These are phyloP conservation scores for Rhinocladiella similis DNA, from an alignment of 2,329 filamentous ascomycete species.

Conservation along the genomic window DNA sequence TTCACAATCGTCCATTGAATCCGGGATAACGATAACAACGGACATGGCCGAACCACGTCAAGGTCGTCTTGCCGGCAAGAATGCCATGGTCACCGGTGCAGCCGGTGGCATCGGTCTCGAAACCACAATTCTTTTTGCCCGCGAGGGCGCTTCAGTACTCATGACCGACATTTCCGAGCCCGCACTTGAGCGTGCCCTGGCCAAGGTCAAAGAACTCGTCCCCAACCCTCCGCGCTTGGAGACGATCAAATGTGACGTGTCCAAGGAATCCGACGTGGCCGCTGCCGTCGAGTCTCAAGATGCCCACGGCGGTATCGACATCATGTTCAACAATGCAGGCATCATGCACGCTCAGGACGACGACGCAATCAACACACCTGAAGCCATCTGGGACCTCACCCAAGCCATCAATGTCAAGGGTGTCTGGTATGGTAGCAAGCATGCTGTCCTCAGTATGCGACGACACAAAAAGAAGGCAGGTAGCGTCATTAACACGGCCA, in stretches of 20 bases:
- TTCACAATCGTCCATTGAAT: background rate
- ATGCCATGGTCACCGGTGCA: conserved; percentile 47
- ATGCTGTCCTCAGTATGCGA: conserved; percentile 79
- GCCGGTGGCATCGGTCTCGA: conserved; percentile 86
- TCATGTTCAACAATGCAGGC: conserved; percentile 97
- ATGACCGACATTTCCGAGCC: conserved; percentile 81
- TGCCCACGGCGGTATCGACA: conserved; percentile 80
- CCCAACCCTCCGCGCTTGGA: conserved; percentile 53
- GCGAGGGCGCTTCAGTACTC: conserved; percentile 81
- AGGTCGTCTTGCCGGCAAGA: conserved; percentile 63
- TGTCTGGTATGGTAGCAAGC: conserved; percentile 95
- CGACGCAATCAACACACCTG: conserved; percentile 78
- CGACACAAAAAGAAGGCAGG: conserved; percentile 75
- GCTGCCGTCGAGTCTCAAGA: conserved; percentile 74
- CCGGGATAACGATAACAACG: background rate
- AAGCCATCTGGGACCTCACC: conserved; percentile 91
- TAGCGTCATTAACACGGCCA: conserved; percentile 41
- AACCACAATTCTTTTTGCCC: conserved; percentile 83
- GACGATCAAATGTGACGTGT: conserved; percentile 72
- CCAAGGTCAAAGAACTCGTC: conserved; percentile 72
- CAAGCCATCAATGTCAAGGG: conserved; percentile 96
- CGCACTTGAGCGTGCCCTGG: conserved; percentile 76
- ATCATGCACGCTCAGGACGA: conserved; percentile 89
- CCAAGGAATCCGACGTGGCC: conserved; percentile 77
- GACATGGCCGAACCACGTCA: conserved; percentile 21